Evolutionary conservation across 352 stramenopile genomes (phyloP).

Genomic region (Globisporangium orthogonon): DNA sequence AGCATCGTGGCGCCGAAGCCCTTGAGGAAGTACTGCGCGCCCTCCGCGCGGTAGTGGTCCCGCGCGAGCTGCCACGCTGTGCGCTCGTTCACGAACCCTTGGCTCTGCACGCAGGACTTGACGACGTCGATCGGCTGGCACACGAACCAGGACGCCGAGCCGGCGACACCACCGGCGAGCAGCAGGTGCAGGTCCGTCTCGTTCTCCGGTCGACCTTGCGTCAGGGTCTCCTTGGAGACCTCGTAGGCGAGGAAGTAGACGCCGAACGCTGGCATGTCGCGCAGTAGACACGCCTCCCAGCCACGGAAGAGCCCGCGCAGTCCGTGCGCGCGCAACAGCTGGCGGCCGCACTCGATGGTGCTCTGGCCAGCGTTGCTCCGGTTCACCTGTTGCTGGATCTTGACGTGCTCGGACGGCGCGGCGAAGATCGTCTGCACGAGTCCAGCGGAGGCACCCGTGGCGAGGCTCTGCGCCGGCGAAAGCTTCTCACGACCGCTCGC

Average conservation of each 20-base stretch:
- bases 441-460: constrained; percentile 51
- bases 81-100: constrained; percentile 35
- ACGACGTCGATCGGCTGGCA: constrained; percentile 86
- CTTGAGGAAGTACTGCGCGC: constrained; percentile 71
- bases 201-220: constrained; percentile 37
- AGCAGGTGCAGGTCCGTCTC: constrained; percentile 69
- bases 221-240: constrained; percentile 50
- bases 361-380: constrained; percentile 34
- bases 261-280: constrained; percentile 75
- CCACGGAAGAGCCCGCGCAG: constrained; percentile 49
- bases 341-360: constrained; percentile 42
- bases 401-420: constrained; percentile 70
- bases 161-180: constrained; percentile 65
- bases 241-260: constrained; percentile 82
- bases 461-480: constrained; percentile 37
- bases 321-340: constrained; percentile 33
- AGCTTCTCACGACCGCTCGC: constrained; percentile 22
- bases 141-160: constrained; percentile 73
- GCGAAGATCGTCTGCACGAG: constrained; percentile 68
- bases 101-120: constrained; percentile 87
- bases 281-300: constrained; percentile 61
- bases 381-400: constrained; percentile 79
- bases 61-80: constrained; percentile 38
- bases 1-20: constrained; percentile 77
- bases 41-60: constrained; percentile 39